A percentile compares a stretch with the other conserved stretches of the same genome.
Evolutionary conservation across 2,329 filamentous ascomycete species (phyloP).

Genomic region (Aspergillus pseudoterreus): DNA sequence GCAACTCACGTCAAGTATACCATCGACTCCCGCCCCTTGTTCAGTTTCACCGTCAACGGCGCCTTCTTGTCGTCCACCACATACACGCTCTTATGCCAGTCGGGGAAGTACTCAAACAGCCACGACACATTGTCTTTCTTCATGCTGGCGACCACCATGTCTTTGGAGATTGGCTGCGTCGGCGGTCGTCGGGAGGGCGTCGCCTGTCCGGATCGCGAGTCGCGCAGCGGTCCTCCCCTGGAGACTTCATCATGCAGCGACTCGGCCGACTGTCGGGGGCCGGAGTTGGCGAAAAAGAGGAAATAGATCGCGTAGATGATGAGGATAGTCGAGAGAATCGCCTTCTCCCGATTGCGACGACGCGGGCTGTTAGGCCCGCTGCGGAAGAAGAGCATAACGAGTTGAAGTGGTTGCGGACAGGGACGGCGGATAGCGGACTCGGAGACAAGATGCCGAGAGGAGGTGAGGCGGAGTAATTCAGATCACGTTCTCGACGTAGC

Average conservation of each 20-base stretch:
- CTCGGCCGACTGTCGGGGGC: conserved; percentile 5
- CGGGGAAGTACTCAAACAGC: conserved; percentile 36
- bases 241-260: conserved; percentile 9
- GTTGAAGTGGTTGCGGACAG: not conserved
- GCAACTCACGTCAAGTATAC: conserved; percentile 41
- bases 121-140: conserved; percentile 38
- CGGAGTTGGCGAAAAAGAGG: conserved; percentile 26
- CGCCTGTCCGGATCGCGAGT: conserved; percentile 15
- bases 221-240: conserved; percentile 10
- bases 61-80: conserved; percentile 50
- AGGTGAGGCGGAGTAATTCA: not conserved
- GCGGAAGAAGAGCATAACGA: conserved; percentile 32
- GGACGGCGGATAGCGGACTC: not conserved
- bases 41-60: conserved; percentile 45
- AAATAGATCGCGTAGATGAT: conserved; percentile 31
- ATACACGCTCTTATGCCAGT: conserved; percentile 54
- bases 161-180: conserved; percentile 20
- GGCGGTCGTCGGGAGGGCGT: conserved; percentile 14
- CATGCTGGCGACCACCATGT: conserved; percentile 40
- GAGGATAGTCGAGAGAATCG: conserved; percentile 31
- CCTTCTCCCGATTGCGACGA: conserved; percentile 31
- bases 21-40: conserved; percentile 44
- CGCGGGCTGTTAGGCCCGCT: conserved; percentile 31
- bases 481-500: not conserved
- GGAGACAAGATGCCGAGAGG: not conserved